Evolutionary conservation across 1,139 yeast genomes (phyloP), one percentile per base, ranked within the genome.

Genomic region (Diutina catenulata): DNA sequence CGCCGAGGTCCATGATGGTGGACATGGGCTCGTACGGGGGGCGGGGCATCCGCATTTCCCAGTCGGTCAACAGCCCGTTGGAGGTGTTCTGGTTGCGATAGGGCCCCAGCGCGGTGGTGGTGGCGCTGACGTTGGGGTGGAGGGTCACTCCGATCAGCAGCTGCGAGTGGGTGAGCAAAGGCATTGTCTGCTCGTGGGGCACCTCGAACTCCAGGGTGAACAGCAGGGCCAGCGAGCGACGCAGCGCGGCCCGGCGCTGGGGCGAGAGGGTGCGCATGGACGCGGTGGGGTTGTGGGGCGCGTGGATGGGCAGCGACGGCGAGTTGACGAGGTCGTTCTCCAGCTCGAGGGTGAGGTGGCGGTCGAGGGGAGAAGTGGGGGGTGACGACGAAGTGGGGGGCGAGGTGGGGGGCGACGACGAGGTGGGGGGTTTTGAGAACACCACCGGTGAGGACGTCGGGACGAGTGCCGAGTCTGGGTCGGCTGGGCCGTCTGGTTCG

Each of bases 111-210:
- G 14, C n/a, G n/a, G 18, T 11, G 20, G 25, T 13, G 19, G 11
- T 13, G 20, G 13, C 11, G 23, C 19, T n/a, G 35, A 19, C 23
- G 13, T 21, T 21, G 13, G 28, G 25, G 15, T 29, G 33, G 10
- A 29, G 7, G 6, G 33, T 29, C n/a, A 11, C 21, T 2, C 25
- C 25, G 19, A 31, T 21, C 35, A 31, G 35, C 25, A 26, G 8
- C n/a, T 31, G 35, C n/a, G 26, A 21, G 25, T 21, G 35, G 8
- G 35, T 31, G n/a, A 31, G 35, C 19, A 31, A 31, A n/a, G 35
- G 35, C 25, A 31, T 18, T 18, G 35, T 31, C 13, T 31, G 35
- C 21, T 31, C 35, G 6, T 14, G 15, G 4, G 35, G 35, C 3
- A 31, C 25, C 19, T 31, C 35, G 11, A 13, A 31, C 5, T 31